Evolutionary conservation across 2,329 filamentous ascomycete genomes (phyloP), one percentile per base, ranked within the genome.

Genomic region (Pseudogymnoascus pannorum): DNA sequence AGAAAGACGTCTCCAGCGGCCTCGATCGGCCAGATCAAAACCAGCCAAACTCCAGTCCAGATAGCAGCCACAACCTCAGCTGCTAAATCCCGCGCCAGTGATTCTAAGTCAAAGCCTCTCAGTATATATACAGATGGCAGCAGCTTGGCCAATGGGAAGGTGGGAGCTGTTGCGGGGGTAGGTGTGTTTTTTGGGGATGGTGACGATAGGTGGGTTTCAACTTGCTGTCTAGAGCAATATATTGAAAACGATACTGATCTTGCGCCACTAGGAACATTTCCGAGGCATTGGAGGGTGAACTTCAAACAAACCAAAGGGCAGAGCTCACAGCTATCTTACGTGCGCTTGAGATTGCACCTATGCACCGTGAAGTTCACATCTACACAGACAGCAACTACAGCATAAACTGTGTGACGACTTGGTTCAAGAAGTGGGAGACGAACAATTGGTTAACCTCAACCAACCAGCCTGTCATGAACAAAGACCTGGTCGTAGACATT

Each of bases 301-400:
- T 81, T 8, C 94, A 97, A 75, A 97, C 94, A 0, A 99, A 99
- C 72, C 91, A 97, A 73, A 89, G 94, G 2, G 94, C 93, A n/a
- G 94, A 99, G 76, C 79, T 99, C 62, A 92, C 89, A 22, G 94
- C 92, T 6, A 88, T 97, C 65, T 79, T 90, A 29, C 88, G 92
- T 62, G 92, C 92, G 0, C 79, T 97, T 20, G 86, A 97, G 69
- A 83, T 87, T 51, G 85, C 87, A 1, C 87, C 89, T 0, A 75
- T 82, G 14, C 79, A 87, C 62, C 81, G 88, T 62, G 79, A 85
- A 63, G 82, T 95, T 11, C 81, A 86, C 61, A 95, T 99, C 66
- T 82, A 87, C 71, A 92, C 87, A n/a, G 94, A 99, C 75, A 94
- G 89, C 74, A 86, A 87, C 69, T 97, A 97, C 75, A 83, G 90